Conservation (phyloP, 371 early-diverging fungal species). For the Nematocida displodere region DNA sequence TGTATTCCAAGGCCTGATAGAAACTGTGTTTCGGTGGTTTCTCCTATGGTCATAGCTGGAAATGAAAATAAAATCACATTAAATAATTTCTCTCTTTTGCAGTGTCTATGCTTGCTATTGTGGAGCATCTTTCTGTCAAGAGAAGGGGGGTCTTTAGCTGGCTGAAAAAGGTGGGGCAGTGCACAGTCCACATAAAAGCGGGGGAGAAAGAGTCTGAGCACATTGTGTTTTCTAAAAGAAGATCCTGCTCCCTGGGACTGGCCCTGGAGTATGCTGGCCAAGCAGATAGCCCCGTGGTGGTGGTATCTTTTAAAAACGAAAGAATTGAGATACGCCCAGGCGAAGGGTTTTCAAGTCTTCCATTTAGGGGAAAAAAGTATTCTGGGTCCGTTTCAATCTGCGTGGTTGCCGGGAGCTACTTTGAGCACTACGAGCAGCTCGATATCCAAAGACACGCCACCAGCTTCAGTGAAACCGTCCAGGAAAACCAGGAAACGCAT, state of each 20-base stretch:
- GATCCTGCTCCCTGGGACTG: constrained; percentile 4
- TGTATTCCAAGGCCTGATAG: constrained; percentile 19
- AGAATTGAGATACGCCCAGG: neutral
- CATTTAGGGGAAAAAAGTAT: neutral
- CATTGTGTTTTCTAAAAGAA: neutral
- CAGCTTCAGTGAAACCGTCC: neutral
- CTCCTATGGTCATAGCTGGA: neutral
- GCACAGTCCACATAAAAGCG: neutral
- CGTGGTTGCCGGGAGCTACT: neutral
- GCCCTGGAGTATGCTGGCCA: neutral
- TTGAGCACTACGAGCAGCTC: constrained; percentile 5
- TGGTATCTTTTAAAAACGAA: neutral
- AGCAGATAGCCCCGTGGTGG: constrained; percentile 1
- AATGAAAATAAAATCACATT: constrained; percentile 29
- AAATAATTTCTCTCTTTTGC: neutral
- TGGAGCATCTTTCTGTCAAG: constrained; percentile 1
- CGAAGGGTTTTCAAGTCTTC: neutral
- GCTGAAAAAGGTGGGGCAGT: neutral
- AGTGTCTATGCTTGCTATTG: constrained; percentile 35
- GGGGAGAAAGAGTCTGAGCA: neutral
- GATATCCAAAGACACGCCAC: neutral
- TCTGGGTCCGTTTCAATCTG: neutral
- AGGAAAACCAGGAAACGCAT: neutral
- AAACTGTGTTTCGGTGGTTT: neutral
- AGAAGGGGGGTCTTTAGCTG: constrained; percentile 1